Percentiles rank a stretch among this genome's conserved stretches.
These are phyloP conservation scores for Phytophthora capsici DNA, from an alignment of 352 stramenopile species.

Conservation along the genomic window DNA sequence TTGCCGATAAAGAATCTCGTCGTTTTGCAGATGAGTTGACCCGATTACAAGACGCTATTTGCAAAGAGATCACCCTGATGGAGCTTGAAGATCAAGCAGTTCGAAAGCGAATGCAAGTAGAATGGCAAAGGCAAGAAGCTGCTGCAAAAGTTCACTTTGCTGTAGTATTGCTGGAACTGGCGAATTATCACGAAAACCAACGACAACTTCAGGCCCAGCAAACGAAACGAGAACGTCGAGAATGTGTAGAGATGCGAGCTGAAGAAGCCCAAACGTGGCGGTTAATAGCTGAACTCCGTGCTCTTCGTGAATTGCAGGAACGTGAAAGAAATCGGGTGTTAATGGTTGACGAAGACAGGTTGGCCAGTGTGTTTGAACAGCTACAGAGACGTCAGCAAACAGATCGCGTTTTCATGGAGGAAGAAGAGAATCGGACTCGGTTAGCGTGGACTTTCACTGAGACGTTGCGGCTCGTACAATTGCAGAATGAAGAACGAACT, in stretches of 20 bases:
- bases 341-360: constrained; percentile 49
- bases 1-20: constrained; percentile 29
- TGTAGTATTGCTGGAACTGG: constrained; percentile 41
- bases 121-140: constrained; percentile 14
- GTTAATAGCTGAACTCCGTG: constrained; percentile 28
- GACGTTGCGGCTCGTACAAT: constrained; percentile 7
- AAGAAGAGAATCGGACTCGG: constrained; percentile 19
- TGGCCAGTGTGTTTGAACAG: constrained; percentile 8
- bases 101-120: constrained; percentile 21
- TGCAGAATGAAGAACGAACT: constrained; percentile 14
- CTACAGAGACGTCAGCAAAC: constrained; percentile 7
- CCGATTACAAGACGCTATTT: constrained; percentile 4
- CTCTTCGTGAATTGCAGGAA: constrained; percentile 20
- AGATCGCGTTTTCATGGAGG: constrained; percentile 23
- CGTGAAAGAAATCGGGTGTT: constrained; percentile 25
- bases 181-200: constrained; percentile 17
- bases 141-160: constrained; percentile 13
- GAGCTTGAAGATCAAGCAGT: constrained; percentile 31
- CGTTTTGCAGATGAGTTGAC: constrained; percentile 1
- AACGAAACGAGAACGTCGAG: constrained; percentile 36
- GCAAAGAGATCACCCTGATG: constrained; percentile 16
- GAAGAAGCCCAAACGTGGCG: constrained; percentile 50
- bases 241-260: constrained; percentile 51
- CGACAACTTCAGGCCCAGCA: constrained; percentile 30
- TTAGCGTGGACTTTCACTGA: constrained; percentile 14